A percentile compares a stretch with the other conserved stretches of the same genome.
Evolutionary conservation across 2,329 filamentous ascomycete species (phyloP).

Genomic region (Aspergillus nomiae): DNA sequence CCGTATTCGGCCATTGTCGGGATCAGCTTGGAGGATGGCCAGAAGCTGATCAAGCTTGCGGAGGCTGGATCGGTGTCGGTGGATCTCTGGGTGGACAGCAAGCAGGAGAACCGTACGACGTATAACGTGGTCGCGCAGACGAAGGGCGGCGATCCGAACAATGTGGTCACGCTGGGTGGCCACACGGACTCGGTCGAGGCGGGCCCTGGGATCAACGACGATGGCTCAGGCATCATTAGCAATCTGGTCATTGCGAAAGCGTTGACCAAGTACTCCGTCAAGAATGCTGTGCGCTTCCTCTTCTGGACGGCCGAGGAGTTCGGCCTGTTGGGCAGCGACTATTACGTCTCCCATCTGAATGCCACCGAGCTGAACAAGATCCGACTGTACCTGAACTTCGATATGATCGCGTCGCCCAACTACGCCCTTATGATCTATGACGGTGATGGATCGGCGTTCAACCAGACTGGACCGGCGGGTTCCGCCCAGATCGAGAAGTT

Average conservation of each 20-base stretch:
- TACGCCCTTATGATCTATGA: conserved; percentile 60
- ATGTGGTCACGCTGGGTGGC: conserved; percentile 61
- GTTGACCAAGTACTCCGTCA: conserved; percentile 71
- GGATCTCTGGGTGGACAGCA: conserved; percentile 46
- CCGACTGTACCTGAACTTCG: conserved; percentile 69
- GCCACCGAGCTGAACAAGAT: conserved; percentile 59
- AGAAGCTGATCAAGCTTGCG: conserved; percentile 58
- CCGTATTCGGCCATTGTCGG: conserved; percentile 62
- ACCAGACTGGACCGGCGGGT: conserved; percentile 59
- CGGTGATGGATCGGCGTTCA: conserved; percentile 47
- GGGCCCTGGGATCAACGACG: conserved; percentile 75
- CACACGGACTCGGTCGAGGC: conserved; percentile 64
- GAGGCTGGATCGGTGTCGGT: conserved; percentile 39
- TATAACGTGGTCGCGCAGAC: conserved; percentile 65
- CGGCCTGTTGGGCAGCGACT: conserved; percentile 61
- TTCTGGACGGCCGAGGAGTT: conserved; percentile 68
- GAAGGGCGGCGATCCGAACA: conserved; percentile 59
- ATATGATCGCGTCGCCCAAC: conserved; percentile 70
- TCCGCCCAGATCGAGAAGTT: conserved; percentile 69
- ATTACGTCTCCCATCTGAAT: conserved; percentile 57
- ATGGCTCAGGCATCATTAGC: conserved; percentile 68
- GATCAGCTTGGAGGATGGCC: conserved; percentile 62
- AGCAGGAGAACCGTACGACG: conserved; percentile 51
- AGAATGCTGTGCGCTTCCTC: conserved; percentile 67
- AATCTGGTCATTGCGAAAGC: conserved; percentile 62